Conservation (phyloP, 2,329 filamentous ascomycete species). For the Nigrograna mackinnonii region DNA sequence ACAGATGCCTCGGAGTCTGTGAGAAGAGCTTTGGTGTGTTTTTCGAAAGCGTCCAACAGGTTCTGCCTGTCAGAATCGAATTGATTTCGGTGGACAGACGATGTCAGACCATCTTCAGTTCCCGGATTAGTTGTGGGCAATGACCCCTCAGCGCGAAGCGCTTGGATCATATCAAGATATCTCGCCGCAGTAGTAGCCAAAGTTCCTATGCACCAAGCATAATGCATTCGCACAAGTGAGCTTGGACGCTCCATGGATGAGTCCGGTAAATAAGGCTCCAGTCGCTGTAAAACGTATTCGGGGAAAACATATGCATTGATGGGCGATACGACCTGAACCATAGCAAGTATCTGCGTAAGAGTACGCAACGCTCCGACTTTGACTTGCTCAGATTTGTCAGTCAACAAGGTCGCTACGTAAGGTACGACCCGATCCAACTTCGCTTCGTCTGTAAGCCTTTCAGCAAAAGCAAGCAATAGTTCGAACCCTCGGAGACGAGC, state of each 20-base stretch:
- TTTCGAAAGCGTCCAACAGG: conserved; percentile 81
- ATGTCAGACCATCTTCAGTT: conserved; percentile 73
- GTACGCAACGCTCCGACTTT: conserved; percentile 83
- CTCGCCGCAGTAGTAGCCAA: conserved; percentile 82
- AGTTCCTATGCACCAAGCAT: conserved; percentile 88
- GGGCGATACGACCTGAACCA: conserved; percentile 85
- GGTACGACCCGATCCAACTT: conserved; percentile 93
- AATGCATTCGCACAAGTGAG: conserved; percentile 81
- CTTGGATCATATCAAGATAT: conserved; percentile 90
- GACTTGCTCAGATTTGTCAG: conserved; percentile 82
- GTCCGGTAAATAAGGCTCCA: conserved; percentile 61
- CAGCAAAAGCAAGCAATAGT: conserved; percentile 86
- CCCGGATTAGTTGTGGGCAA: conserved; percentile 78
- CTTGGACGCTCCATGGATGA: conserved; percentile 50
- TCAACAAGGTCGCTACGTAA: conserved; percentile 81
- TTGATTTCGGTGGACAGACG: conserved; percentile 74
- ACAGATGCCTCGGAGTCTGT: conserved; percentile 87
- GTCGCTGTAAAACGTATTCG: conserved; percentile 65
- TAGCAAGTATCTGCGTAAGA: conserved; percentile 79
- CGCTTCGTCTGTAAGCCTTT: conserved; percentile 89
- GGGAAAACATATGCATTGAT: conserved; percentile 70
- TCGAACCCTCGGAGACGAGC: conserved; percentile 89
- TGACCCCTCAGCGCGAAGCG: conserved; percentile 80
- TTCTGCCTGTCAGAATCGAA: conserved; percentile 88
- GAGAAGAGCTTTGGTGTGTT: conserved; percentile 85